These are phyloP conservation scores for Fusarium scirpi DNA, from an alignment of 2,329 filamentous ascomycete species.

Conservation along the genomic window DNA sequence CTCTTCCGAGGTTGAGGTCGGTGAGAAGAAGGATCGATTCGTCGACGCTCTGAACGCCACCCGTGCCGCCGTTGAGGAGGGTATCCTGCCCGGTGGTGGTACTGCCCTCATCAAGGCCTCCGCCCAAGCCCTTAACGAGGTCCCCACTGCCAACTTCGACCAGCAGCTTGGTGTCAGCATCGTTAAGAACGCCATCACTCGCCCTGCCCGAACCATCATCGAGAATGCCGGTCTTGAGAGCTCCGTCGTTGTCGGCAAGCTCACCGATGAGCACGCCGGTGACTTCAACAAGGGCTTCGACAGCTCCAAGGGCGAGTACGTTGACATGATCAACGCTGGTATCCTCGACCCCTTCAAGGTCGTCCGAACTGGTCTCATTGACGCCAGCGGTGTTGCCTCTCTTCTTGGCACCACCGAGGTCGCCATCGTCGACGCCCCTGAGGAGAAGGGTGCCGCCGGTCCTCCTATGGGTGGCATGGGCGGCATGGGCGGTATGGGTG, in stretches of 20 bases:
- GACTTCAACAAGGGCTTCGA: conserved; percentile 99
- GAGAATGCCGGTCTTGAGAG: conserved; percentile 98
- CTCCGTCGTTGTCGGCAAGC: conserved; percentile 96
- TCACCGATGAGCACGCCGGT: conserved; percentile 88
- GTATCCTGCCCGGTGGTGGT: conserved; percentile 97
- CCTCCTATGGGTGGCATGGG: conserved; percentile 73
- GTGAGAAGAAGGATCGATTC: conserved; percentile 99
- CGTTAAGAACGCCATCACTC: conserved; percentile 97
- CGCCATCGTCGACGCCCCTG: conserved; percentile 93
- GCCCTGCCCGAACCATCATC: conserved; percentile 92
- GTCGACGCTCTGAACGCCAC: conserved; percentile 98
- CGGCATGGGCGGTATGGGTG: conserved; percentile 70
- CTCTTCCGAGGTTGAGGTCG: conserved; percentile 96
- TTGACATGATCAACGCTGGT: conserved; percentile 97
- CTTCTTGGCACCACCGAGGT: conserved; percentile 98
- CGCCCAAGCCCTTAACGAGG: conserved; percentile 81
- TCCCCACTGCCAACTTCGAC: conserved; percentile 97
- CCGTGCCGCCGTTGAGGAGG: conserved; percentile 97
- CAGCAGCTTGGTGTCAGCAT: conserved; percentile 98
- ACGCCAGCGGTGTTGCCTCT: conserved; percentile 95
- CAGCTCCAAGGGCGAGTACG: conserved; percentile 96
- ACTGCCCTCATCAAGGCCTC: conserved; percentile 98
- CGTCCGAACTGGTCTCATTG: conserved; percentile 93
- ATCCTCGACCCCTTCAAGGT: conserved; percentile 99
- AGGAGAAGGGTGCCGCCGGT: conserved; percentile 83